Evolutionary conservation across 345 rosid genomes (phyloP).

Genomic region (Eucalyptus marginata): DNA sequence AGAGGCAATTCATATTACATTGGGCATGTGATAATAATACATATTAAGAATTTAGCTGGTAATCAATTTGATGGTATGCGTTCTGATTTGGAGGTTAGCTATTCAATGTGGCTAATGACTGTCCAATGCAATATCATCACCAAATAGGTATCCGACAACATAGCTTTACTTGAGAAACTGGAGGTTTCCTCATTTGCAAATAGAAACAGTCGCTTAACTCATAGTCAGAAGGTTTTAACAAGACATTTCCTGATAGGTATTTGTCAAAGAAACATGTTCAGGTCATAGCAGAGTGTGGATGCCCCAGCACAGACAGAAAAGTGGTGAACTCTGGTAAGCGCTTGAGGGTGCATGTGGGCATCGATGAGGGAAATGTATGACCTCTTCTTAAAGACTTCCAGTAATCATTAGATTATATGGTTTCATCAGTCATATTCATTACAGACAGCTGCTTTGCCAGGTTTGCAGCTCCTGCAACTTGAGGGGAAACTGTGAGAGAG

Average conservation of each 20-base stretch:
- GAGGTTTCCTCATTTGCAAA: background rate
- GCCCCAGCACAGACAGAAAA: slow-evolving; percentile 88
- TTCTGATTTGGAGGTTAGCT: background rate
- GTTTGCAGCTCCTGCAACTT: slow-evolving; percentile 83
- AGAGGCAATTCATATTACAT: background rate
- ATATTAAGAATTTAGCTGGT: background rate
- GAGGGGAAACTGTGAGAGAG: slow-evolving; percentile 87
- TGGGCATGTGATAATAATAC: background rate
- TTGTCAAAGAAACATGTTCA: slow-evolving; percentile 67
- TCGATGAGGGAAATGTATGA: slow-evolving; percentile 70
- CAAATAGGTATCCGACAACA: background rate
- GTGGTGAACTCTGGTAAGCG: slow-evolving; percentile 89
- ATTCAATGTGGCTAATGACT: background rate
- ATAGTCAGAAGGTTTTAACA: background rate
- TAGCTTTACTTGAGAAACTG: background rate
- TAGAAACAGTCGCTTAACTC: background rate
- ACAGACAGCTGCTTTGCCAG: slow-evolving; percentile 13
- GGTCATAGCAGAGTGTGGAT: slow-evolving; percentile 54
- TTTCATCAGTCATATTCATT: background rate
- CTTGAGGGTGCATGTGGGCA: slow-evolving; percentile 55
- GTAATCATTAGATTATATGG: background rate
- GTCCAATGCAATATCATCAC: background rate
- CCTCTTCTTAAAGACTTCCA: background rate
- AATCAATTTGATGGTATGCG: background rate
- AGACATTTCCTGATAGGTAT: slow-evolving; percentile 20